phyloP scores from a whole-genome alignment of 768 basidiomycete genomes.

The Hygrophoropsis aurantiaca region DNA sequence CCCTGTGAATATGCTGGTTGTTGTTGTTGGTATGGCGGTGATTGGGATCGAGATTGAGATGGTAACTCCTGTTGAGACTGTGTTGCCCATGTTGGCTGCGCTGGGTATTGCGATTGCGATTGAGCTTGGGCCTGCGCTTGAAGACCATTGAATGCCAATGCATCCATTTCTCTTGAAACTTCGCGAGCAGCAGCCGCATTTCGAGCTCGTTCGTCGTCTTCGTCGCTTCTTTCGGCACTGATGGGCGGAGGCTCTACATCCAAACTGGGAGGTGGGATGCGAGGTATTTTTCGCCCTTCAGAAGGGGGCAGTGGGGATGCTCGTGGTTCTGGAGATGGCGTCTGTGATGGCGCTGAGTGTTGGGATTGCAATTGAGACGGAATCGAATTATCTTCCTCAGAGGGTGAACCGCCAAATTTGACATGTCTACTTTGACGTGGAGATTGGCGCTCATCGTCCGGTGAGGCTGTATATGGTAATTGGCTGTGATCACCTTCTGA shows the following conservation, averaged over 20 bases:
- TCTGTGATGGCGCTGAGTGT: background rate
- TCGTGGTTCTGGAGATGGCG: background rate
- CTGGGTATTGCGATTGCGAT: constrained; percentile 15
- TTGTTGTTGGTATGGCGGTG: constrained; percentile 9
- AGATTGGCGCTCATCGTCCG: constrained; percentile 37
- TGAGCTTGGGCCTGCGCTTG: constrained; percentile 10
- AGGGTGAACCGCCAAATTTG: background rate
- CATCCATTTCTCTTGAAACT: constrained; percentile 63
- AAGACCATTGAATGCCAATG: constrained; percentile 43
- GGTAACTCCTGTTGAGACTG: constrained; percentile 2
- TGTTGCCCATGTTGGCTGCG: background rate
- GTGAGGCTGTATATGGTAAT: constrained; percentile 22
- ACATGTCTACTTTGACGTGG: background rate
- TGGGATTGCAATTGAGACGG: background rate
- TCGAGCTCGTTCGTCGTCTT: constrained; percentile 51
- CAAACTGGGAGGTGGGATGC: constrained; percentile 40
- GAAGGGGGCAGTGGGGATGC: background rate
- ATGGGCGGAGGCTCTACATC: constrained; percentile 19
- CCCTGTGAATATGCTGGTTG: constrained; percentile 6
- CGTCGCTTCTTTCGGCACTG: constrained; percentile 3
- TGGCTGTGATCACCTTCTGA: background rate
- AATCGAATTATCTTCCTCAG: background rate
- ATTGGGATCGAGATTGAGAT: background rate
- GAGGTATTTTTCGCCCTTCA: constrained; percentile 16
- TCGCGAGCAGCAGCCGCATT: constrained; percentile 71